Conservation (phyloP, 768 basidiomycete genomes). For the Mycena olivaceomarginata region DNA sequence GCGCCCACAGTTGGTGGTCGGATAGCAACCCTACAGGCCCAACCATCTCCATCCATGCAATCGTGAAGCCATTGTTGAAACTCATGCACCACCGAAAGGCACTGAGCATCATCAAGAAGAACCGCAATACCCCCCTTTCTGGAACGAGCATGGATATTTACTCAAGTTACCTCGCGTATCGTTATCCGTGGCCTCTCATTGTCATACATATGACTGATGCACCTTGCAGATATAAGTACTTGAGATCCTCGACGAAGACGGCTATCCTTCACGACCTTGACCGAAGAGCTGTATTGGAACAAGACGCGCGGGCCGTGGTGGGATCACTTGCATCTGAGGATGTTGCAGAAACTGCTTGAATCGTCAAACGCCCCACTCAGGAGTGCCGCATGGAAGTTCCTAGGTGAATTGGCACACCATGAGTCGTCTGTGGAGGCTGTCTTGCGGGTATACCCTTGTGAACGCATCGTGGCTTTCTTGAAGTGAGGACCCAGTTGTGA, state of each 20-base stretch:
- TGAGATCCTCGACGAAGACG: not conserved
- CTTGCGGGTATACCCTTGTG: not conserved
- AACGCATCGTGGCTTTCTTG: not conserved
- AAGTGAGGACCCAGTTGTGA: too few species aligned
- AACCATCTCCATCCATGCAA: conserved; percentile 12
- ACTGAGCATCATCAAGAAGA: not conserved
- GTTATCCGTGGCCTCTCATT: not conserved
- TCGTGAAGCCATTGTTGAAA: conserved; percentile 17
- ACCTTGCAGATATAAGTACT: conserved; percentile 13
- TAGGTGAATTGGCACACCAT: not conserved
- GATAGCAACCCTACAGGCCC: too few species aligned
- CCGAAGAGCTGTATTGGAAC: not conserved
- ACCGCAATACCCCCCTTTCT: not conserved
- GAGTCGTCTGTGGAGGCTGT: not conserved
- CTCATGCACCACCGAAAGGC: conserved; percentile 15
- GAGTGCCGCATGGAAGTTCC: conserved; percentile 5
- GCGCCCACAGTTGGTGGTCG: too few species aligned
- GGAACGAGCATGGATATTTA: not conserved
- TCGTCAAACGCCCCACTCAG: not conserved
- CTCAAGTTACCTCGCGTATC: conserved; percentile 7
- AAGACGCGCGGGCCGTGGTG: not conserved
- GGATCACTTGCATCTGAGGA: not conserved
- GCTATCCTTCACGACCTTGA: not conserved
- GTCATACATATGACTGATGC: not conserved
- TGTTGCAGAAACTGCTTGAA: not conserved